phyloP scores from a whole-genome alignment of 495 filamentous ascomycete species.

The Penicillium lagena region DNA sequence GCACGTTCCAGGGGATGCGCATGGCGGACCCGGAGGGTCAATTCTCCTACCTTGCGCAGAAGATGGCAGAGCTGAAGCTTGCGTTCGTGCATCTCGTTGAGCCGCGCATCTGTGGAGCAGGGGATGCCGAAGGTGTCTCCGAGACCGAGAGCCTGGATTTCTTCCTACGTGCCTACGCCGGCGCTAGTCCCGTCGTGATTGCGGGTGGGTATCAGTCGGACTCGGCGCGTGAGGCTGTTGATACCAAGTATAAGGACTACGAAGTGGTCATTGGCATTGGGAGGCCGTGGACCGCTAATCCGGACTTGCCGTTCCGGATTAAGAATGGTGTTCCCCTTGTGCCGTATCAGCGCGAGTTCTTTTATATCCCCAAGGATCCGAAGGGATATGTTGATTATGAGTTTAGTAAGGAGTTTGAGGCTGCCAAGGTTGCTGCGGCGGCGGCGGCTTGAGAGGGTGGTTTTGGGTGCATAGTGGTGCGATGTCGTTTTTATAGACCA shows the following conservation, averaged over 20 bases:
- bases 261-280: slow-evolving; percentile 55
- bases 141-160: slow-evolving; percentile 44
- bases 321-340: slow-evolving; percentile 48
- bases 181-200: slow-evolving; percentile 48
- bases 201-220: slow-evolving; percentile 52
- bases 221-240: slow-evolving; percentile 42
- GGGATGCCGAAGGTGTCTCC: slow-evolving; percentile 23
- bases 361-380: slow-evolving; percentile 46
- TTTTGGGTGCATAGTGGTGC: slow-evolving; percentile 6
- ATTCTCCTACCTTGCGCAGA: slow-evolving; percentile 50
- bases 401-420: slow-evolving; percentile 31
- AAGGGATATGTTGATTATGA: slow-evolving; percentile 60
- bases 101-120: slow-evolving; percentile 40
- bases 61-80: slow-evolving; percentile 49
- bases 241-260: slow-evolving; percentile 45
- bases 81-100: slow-evolving; percentile 64
- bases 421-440: slow-evolving; percentile 13
- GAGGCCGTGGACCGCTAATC: slow-evolving; percentile 61
- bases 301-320: slow-evolving; percentile 62
- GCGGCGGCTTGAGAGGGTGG: slow-evolving; percentile 4
- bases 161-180: slow-evolving; percentile 30
- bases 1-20: slow-evolving; percentile 59
- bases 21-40: slow-evolving; percentile 60
- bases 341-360: slow-evolving; percentile 50
- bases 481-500: slow-evolving; percentile 1